Conservation (phyloP, 352 stramenopile genomes). For the Pythium phragmitis region DNA sequence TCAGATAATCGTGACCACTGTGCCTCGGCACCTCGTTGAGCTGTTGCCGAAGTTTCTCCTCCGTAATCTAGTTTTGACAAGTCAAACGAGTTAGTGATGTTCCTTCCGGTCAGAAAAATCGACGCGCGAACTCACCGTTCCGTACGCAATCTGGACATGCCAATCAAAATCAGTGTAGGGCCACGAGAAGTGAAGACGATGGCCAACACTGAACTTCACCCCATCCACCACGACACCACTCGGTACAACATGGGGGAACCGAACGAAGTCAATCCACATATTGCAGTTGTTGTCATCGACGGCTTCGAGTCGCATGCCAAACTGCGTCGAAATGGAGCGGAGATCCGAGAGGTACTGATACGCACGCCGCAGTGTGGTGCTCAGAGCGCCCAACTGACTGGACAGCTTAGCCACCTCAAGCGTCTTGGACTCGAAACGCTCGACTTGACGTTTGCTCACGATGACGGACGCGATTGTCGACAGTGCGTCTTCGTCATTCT, state of each 20-base stretch:
- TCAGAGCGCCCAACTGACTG: slow-evolving; percentile 8
- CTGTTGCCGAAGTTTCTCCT: slow-evolving; percentile 42
- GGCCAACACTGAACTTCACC: slow-evolving; percentile 54
- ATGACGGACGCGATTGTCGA: slow-evolving; percentile 16
- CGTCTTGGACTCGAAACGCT: slow-evolving; percentile 1
- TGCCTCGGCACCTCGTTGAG: slow-evolving; percentile 42
- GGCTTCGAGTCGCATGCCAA: slow-evolving; percentile 42
- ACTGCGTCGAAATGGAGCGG: slow-evolving; percentile 54
- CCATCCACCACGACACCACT: slow-evolving; percentile 20
- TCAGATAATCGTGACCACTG: slow-evolving; percentile 48
- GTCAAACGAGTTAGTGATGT: not conserved
- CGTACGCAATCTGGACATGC: slow-evolving; percentile 40
- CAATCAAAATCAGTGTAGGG: slow-evolving; percentile 55
- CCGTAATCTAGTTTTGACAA: slow-evolving; percentile 44
- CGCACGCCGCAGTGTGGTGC: slow-evolving; percentile 34
- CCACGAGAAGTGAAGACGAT: slow-evolving; percentile 46
- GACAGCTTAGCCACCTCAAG: not conserved
- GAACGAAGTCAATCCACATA: slow-evolving; percentile 68
- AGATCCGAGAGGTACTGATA: slow-evolving; percentile 61
- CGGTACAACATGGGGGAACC: slow-evolving; percentile 39
- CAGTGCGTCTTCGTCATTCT: slow-evolving; percentile 11
- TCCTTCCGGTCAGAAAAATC: not conserved
- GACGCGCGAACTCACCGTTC: slow-evolving; percentile 37
- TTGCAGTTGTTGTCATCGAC: slow-evolving; percentile 29
- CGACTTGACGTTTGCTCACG: slow-evolving; percentile 1